These are phyloP conservation scores for Stromatinia cepivora DNA, from an alignment of 2,329 filamentous ascomycete genomes.

Conservation along the genomic window DNA sequence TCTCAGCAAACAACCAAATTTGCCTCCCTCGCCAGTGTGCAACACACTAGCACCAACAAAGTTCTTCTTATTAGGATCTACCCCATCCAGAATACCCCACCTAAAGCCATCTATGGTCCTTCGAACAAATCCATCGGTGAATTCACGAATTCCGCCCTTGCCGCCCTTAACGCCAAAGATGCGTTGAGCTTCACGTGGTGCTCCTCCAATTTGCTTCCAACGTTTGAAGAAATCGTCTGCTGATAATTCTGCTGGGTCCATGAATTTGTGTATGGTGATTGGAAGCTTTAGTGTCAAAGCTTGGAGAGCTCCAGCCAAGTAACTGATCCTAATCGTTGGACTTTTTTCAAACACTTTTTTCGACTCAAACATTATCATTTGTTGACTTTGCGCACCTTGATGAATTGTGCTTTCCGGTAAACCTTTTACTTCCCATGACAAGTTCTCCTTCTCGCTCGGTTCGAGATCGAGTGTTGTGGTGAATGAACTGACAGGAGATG, in stretches of 20 bases:
- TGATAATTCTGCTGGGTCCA: constrained; percentile 84
- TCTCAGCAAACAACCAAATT: constrained; percentile 90
- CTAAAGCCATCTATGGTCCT: constrained; percentile 79
- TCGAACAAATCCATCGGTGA: constrained; percentile 70
- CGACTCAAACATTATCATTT: constrained; percentile 93
- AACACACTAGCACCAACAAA: constrained; percentile 87
- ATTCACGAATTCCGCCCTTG: constrained; percentile 58
- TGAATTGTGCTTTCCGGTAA: constrained; percentile 80
- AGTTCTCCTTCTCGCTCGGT: constrained; percentile 58
- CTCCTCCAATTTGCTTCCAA: constrained; percentile 96
- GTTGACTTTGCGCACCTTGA: constrained; percentile 77
- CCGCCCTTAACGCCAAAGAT: constrained; percentile 70
- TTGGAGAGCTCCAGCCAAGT: constrained; percentile 89
- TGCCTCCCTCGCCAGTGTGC: constrained; percentile 79
- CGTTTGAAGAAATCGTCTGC: constrained; percentile 98
- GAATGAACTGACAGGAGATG: constrained; percentile 81
- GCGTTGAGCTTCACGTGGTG: constrained; percentile 80
- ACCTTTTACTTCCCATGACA: constrained; percentile 85
- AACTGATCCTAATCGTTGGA: constrained; percentile 91
- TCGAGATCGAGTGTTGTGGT: constrained; percentile 91
- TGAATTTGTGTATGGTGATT: constrained; percentile 89
- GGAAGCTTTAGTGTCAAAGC: constrained; percentile 89
- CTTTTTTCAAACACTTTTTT: constrained; percentile 77
- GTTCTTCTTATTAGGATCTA: constrained; percentile 92
- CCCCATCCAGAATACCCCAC: constrained; percentile 80